A percentile compares a stretch with the other conserved stretches of the same genome.
Evolutionary conservation across 345 rosid species (phyloP).

Genomic region (Crucihimalaya himalaica): DNA sequence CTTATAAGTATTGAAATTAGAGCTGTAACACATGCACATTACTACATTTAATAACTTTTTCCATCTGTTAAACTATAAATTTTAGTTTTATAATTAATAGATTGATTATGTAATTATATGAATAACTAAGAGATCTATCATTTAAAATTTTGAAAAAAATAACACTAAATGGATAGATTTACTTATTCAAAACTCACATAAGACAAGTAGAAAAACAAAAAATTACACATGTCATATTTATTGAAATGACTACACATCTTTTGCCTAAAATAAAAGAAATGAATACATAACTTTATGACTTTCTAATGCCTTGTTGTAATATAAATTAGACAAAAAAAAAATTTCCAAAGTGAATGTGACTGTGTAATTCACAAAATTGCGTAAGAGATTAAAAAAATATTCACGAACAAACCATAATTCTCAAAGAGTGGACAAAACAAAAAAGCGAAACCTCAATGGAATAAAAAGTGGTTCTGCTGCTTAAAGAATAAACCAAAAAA

Average conservation of each 20-base stretch:
- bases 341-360: constrained; percentile 34
- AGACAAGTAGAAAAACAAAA: neutral
- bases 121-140: too few relatives aligned
- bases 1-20: too few relatives aligned
- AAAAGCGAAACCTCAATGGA: constrained; percentile 37
- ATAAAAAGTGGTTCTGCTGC: constrained; percentile 32
- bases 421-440: constrained; percentile 39
- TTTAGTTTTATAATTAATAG: too few relatives aligned
- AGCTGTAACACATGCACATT: too few relatives aligned
- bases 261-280: neutral
- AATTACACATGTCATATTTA: neutral
- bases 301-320: constrained; percentile 19
- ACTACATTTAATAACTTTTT: too few relatives aligned
- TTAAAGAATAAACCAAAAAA: neutral
- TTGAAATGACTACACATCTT: neutral
- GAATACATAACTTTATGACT: neutral
- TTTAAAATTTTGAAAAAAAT: too few relatives aligned
- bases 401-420: constrained; percentile 23
- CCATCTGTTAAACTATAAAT: too few relatives aligned
- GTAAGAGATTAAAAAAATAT: constrained; percentile 4
- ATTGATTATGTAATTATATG: too few relatives aligned
- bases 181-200: too few relatives aligned
- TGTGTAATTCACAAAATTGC: constrained; percentile 38
- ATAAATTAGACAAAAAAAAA: neutral
- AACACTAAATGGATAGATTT: too few relatives aligned